Percentiles rank a stretch among this genome's conserved stretches.
Conservation (phyloP, 768 basidiomycete genomes). For the Lentinula boryana region DNA sequence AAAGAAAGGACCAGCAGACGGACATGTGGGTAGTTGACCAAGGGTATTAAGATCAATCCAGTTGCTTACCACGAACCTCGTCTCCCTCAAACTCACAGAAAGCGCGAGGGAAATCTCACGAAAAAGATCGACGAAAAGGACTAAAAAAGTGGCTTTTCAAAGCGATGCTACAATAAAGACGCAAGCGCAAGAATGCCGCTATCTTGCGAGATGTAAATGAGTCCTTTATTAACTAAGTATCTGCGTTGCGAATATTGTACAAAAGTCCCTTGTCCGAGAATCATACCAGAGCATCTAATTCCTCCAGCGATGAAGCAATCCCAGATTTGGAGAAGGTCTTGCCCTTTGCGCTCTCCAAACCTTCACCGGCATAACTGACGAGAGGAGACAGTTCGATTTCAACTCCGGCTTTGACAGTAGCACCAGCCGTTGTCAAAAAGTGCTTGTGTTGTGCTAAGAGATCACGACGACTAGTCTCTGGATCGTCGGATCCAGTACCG, state of each 20-base stretch:
- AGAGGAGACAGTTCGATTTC: slow-evolving; percentile 90
- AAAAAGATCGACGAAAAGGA: neutral
- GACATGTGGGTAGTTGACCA: slow-evolving; percentile 34
- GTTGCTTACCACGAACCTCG: neutral
- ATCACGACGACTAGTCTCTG: slow-evolving; percentile 86
- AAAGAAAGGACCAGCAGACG: slow-evolving; percentile 7
- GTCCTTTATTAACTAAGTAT: neutral
- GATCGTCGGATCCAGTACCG: slow-evolving; percentile 84
- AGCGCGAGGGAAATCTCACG: slow-evolving; percentile 5
- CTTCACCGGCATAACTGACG: slow-evolving; percentile 91
- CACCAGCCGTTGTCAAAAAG: slow-evolving; percentile 80
- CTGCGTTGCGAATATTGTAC: neutral
- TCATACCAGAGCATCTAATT: slow-evolving; percentile 65
- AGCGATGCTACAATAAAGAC: neutral
- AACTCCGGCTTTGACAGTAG: slow-evolving; percentile 59
- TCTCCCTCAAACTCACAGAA: slow-evolving; percentile 3
- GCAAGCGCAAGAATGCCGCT: neutral
- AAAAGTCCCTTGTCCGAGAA: neutral
- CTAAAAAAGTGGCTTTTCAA: slow-evolving; percentile 6
- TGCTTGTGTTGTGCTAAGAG: slow-evolving; percentile 81
- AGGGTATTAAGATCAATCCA: slow-evolving; percentile 4
- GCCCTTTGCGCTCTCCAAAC: slow-evolving; percentile 72
- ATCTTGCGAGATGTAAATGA: neutral
- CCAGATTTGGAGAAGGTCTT: slow-evolving; percentile 76
- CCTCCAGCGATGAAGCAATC: slow-evolving; percentile 55